A percentile compares a stretch with the other conserved stretches of the same genome.
phyloP scores from a whole-genome alignment of 1,139 yeast species.

The Yamadazyma buinensis region DNA sequence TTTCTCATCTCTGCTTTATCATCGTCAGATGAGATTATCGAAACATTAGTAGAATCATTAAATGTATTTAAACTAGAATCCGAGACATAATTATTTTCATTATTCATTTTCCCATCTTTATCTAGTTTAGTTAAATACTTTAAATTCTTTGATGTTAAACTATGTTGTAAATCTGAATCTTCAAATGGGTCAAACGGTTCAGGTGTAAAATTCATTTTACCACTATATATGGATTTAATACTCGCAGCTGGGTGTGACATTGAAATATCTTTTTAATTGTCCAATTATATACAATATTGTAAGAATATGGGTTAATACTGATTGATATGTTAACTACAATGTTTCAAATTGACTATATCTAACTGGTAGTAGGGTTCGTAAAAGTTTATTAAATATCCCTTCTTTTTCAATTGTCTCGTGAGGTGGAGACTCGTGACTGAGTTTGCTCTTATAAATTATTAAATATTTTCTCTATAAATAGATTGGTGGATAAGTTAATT shows the following conservation, averaged over 20 bases:
- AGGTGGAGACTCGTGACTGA: constrained; percentile 2
- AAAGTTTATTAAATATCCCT: not conserved
- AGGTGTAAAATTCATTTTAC: constrained; percentile 27
- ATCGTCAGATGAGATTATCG: constrained; percentile 22
- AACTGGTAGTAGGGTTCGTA: too few species aligned
- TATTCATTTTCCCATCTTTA: constrained; percentile 2
- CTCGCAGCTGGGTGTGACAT: constrained; percentile 48
- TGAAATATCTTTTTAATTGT: too few species aligned
- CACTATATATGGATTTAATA: constrained; percentile 37
- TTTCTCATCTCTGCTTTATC: constrained; percentile 13
- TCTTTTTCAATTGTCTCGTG: constrained; percentile 1
- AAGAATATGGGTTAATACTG: too few species aligned
- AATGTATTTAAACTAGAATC: not conserved
- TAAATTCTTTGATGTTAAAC: constrained; percentile 22
- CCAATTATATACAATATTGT: too few species aligned
- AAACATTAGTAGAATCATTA: constrained; percentile 16
- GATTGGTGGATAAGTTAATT: too few species aligned
- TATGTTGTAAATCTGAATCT: constrained; percentile 13
- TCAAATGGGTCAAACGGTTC: constrained; percentile 22
- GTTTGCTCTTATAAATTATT: too few species aligned
- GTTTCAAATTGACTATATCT: too few species aligned
- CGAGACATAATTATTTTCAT: not conserved
- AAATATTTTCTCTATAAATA: too few species aligned
- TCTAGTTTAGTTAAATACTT: constrained; percentile 4
- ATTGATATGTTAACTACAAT: too few species aligned